Conservation (phyloP, 1,284 basidiomycete species). For the Sporisorium exsertum region DNA sequence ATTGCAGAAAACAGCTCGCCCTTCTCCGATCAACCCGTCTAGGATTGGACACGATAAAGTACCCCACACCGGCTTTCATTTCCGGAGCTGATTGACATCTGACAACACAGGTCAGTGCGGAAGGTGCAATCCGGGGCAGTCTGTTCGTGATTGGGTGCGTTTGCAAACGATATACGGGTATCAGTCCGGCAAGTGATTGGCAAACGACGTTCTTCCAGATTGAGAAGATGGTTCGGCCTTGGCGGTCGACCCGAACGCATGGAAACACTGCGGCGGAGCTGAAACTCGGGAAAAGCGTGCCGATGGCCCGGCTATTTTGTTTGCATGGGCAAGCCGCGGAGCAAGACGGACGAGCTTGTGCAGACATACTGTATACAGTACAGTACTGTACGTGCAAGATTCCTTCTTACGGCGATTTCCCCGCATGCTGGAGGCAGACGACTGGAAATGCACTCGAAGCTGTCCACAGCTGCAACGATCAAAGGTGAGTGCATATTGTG, state of each 20-base stretch:
- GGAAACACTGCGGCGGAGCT: not conserved
- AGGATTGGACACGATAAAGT: not conserved
- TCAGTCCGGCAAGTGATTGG: not conserved
- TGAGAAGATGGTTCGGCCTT: not conserved
- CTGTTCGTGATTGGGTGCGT: not conserved
- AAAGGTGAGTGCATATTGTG: no score
- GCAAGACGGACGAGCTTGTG: no score
- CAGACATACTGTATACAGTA: no score
- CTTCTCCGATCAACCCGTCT: no score
- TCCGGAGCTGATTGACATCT: not conserved
- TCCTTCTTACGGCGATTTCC: not conserved
- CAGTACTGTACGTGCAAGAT: no score
- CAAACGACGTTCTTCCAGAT: no score
- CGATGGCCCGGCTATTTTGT: not conserved
- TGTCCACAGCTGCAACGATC: no score
- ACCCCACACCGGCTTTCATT: not conserved
- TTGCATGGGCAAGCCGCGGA: no score
- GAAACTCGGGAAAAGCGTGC: not conserved
- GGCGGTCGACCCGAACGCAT: slow-evolving; percentile 3
- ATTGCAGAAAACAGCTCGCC: no score
- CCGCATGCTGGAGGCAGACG: not conserved
- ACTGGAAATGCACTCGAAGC: no score
- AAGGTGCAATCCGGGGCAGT: not conserved
- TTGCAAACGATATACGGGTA: not conserved
- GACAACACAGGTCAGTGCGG: not conserved